Base-by-base conservation (phyloP, 441 rosid genomes). In the Syzygium malaccense region DNA sequence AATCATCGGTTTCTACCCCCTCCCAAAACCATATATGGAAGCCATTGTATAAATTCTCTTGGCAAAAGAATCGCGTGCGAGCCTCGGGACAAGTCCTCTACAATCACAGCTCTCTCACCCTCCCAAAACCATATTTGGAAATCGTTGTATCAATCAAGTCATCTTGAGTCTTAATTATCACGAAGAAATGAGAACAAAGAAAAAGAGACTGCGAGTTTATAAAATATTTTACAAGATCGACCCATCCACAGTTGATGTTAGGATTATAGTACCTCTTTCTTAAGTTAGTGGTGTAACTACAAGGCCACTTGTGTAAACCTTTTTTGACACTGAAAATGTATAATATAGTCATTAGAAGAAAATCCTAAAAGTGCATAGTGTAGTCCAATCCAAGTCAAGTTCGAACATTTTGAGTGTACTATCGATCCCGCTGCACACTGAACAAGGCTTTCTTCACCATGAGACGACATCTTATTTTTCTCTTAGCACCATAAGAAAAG, bases 71-170 rank as follows among this genome's bases (percentile, higher is more conserved):
- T 57, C 0, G 28, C 14, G 0, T 2, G 5, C 2, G 26, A 11
- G 64, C 30, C 64, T 26, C 1, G 3, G 30, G 64, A 58, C 30
- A 58, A 58, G 64, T 26, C 64, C 64, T 26, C 64, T 5, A 58
- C 64, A 12, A 58, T 26, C 64, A 58, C 7, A 1, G n/a, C 4
- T 58, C 64, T 58, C 64, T 26, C 5, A 7, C 64, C 64, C 64
- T 58, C 64, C 64, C 30, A 26, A 58, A 58, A 26, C 0, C 64
- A 58, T 26, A 58, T 58, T 58, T 58, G 17, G 1, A 56, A 25
- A 26, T 26, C 0, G 0, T 12, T 58, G 64, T 58, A 26, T 26
- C 12, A 26, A 58, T 26, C 64, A 58, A 26, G 30, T 26, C 12
- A 12, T 58, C 64, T 58, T 26, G 64, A 2, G 12, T 58, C 30